phyloP scores from a whole-genome alignment of 2,329 filamentous ascomycete species.

The Arthrobotrys sinensis region DNA sequence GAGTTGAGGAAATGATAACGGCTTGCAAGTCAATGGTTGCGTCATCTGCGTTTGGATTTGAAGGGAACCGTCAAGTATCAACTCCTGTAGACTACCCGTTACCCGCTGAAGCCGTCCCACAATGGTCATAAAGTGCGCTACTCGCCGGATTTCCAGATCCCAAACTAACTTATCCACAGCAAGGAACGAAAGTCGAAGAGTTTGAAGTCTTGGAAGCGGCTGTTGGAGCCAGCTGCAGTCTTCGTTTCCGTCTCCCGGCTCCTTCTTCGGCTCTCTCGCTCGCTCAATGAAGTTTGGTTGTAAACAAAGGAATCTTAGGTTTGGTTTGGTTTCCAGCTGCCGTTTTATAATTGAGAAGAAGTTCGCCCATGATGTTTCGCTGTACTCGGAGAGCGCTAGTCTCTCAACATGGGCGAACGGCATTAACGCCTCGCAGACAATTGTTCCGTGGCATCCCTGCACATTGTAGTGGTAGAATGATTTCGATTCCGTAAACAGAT shows the following conservation, averaged over 20 bases:
- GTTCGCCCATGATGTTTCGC: neutral
- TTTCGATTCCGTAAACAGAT: neutral
- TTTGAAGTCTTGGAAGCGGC: neutral
- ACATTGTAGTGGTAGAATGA: slow-evolving; percentile 15
- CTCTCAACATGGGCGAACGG: slow-evolving; percentile 22
- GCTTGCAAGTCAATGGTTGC: neutral
- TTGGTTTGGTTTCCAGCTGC: slow-evolving; percentile 39
- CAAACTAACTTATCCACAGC: neutral
- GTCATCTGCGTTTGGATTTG: neutral
- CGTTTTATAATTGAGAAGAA: slow-evolving; percentile 21
- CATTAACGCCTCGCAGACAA: neutral
- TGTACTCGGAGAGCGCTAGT: slow-evolving; percentile 4
- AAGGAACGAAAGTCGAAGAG: slow-evolving; percentile 7
- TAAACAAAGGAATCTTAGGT: slow-evolving; percentile 11
- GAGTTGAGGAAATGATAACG: slow-evolving; percentile 20
- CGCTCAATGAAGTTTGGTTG: slow-evolving; percentile 19
- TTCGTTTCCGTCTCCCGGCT: neutral
- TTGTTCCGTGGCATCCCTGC: slow-evolving; percentile 7
- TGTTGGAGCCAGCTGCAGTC: neutral
- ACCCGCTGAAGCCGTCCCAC: neutral
- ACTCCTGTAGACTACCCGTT: neutral
- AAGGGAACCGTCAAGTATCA: slow-evolving; percentile 15
- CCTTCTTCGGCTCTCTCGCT: neutral
- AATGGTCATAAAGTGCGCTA: neutral
- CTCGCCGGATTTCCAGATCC: neutral